Evolutionary conservation across 352 stramenopile species (phyloP), one percentile per base, ranked within the genome.

Genomic region (Aphanomyces euteiches): DNA sequence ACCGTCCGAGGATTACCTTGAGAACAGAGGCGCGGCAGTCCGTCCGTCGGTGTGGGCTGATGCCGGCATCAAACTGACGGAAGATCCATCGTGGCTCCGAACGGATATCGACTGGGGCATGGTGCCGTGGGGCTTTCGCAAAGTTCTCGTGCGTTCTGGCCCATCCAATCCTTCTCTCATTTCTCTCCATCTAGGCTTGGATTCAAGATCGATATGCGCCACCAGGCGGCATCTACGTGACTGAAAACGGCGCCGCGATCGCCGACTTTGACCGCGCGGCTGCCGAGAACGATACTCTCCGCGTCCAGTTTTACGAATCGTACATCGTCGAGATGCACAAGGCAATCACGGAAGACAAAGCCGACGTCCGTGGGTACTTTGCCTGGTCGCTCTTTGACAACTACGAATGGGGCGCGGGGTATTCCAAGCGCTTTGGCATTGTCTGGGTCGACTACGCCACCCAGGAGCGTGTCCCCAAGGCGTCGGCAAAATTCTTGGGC

Each of bases 371-470:
- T 19, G 89, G 86, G 15, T 98, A 97, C 74, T 98, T 96, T 81
- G 88, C 86, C 28, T 98, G 92, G 92, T 92, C 79, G 60, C 85
- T 97, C 10, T 77, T 96, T 28, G 90, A 97, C 76, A 98, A 97
- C 47, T 98, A 95, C 71, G 92, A 98, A 74, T 98, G 93, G 93
- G 78, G 85, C 21, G 48, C 53, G 48, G 58, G 58, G 21, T 66
- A 73, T 61, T 37, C 56, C 41, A 85, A 84, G 72, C 82, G 80
- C 47, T 87, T 90, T 45, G 80, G 82, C 0, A 53, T 87, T 37
- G 61, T 80, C 63, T 87, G 77, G 75, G 80, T 90, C 34, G 68
- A 88, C 73, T 85, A 78, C 56, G 72, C 81, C 57, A 90, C 80
- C 34, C 73, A 79, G 54, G 79, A 90, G 64, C 82, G 82, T 57